Evolutionary conservation across 805 yeast genomes (phyloP), one percentile per base, ranked within the genome.

Genomic region (Priceomyces carsonii): DNA sequence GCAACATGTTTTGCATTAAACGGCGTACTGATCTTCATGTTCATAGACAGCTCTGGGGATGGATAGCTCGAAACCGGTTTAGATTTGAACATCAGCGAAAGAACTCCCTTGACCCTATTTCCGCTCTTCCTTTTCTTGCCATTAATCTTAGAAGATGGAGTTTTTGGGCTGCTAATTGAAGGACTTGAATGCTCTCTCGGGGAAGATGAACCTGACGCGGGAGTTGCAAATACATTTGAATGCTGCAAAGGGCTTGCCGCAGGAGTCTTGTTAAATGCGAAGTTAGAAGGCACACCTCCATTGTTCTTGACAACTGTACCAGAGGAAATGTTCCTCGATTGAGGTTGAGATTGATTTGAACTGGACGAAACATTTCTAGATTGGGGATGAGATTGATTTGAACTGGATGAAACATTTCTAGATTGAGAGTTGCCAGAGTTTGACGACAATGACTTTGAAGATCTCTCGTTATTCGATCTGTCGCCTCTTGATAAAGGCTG

Each of bases 1-100:
- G 93, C 88, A 22, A 88, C 83, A 53, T 90, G 96, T 53, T 86
- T 82, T 12, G 93, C 84, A 51, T 87, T 88, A 58, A 83, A 88
- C 0, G 99, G 99, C 0, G 88, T 82, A n/a, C 95, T 85, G 33
- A 91, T 93, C 46, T 79, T 79, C 66, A 66, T 65, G 49, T 61
- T 65, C 17, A 61, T 39, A n/a, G 49, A 47, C 2, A 45, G 38
- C 24, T 35, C 26, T 15, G 34, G 36, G 12, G 43, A 33, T n/a
- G 29, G 22, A 12, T 35, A 54, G 38, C 28, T 37, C 17, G 32
- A 44, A 5, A 33, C 19, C 6, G 45, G 42, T 26, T 32, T 32
- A 5, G 26, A 21, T 18, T 49, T 45, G 44, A 77, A 71, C 70
- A 73, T 69, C 39, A 64, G 75, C 3, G 80, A 61, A 35, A 83